Percentiles rank a stretch among this genome's conserved stretches.
These are phyloP conservation scores for Verticillium longisporum DNA, from an alignment of 2,329 filamentous ascomycete genomes.

Conservation along the genomic window DNA sequence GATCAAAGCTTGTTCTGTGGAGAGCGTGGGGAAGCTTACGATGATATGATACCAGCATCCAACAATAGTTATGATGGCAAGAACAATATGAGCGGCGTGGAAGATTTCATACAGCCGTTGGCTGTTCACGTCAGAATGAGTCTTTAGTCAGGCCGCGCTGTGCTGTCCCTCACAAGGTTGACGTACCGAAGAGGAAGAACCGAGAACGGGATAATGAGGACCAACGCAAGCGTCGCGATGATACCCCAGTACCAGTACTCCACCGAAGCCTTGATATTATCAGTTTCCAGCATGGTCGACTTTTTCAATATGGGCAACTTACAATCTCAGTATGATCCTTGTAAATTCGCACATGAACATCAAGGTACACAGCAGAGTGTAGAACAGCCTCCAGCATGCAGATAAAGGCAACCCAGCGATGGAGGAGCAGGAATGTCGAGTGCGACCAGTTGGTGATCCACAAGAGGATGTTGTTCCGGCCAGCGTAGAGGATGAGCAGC, in stretches of 20 bases:
- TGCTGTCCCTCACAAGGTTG: background rate
- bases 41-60: conserved; percentile 36
- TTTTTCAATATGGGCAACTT: background rate
- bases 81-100: conserved; percentile 31
- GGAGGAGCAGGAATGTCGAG: conserved; percentile 39
- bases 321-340: background rate
- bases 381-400: conserved; percentile 35
- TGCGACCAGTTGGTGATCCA: conserved; percentile 42
- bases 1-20: background rate
- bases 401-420: conserved; percentile 41
- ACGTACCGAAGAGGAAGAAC: conserved; percentile 24
- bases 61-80: conserved; percentile 32
- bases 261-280: background rate
- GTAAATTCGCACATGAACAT: conserved; percentile 18
- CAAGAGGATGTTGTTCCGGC: conserved; percentile 40
- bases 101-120: conserved; percentile 35
- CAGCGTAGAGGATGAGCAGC: conserved; percentile 34
- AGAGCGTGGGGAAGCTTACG: background rate
- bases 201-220: conserved; percentile 23
- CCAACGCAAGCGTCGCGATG: conserved; percentile 26
- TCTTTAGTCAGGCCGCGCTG: background rate
- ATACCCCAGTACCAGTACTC: conserved; percentile 37
- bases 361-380: conserved; percentile 36
- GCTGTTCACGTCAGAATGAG: background rate
- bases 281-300: background rate